Evolutionary conservation across 768 basidiomycete genomes (phyloP), one percentile per base, ranked within the genome.

Genomic region (Naganishia vishniacii): DNA sequence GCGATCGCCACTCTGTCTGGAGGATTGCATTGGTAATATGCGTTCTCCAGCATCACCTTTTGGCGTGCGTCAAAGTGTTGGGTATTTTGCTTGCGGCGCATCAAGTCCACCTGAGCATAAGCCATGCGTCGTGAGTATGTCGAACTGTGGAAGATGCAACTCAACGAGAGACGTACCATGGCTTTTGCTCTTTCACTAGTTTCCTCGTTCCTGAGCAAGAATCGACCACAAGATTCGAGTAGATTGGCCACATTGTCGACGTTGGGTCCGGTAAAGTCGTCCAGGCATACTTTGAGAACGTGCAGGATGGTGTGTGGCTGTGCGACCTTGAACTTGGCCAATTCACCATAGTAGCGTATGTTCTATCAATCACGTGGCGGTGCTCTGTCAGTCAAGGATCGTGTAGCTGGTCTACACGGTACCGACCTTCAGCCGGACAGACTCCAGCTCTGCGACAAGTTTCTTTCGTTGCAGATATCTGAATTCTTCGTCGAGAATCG

Each of bases 11-110:
- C 83, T 59, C 95, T 86, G 68, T 98, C 93, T 0, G 95, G 95
- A 4, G 95, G 95, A 72, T 98, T 98, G 77, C 93, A 97, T 89
- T 98, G 92, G 76, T 98, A 98, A 76, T 95, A 99, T 0, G 95
- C 95, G 75, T 99, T 99, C 77, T 98, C 95, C 31, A 99, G 83
- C 66, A 97, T 79, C 16, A 97, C 82, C 6, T 86, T 80, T 72
- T 98, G 91, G 18, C 92, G 82, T 72, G 90, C 87, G 76, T 98
- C 95, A 34, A 99, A 84, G 73, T 97, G 91, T 68, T 91, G 86
- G 80, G 91, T 83, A 61, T 82, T 87, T 81, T 95, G 92, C 79
- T 98, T 98, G 46, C 94, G 84, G 64, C 88, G 84, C 89, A 97
- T 91, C 29, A 95, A 80, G 71, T 98, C 95, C 37, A 99, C 81